These are phyloP conservation scores for Mycogone perniciosa DNA, from an alignment of 2,329 filamentous ascomycete genomes.

Conservation along the genomic window DNA sequence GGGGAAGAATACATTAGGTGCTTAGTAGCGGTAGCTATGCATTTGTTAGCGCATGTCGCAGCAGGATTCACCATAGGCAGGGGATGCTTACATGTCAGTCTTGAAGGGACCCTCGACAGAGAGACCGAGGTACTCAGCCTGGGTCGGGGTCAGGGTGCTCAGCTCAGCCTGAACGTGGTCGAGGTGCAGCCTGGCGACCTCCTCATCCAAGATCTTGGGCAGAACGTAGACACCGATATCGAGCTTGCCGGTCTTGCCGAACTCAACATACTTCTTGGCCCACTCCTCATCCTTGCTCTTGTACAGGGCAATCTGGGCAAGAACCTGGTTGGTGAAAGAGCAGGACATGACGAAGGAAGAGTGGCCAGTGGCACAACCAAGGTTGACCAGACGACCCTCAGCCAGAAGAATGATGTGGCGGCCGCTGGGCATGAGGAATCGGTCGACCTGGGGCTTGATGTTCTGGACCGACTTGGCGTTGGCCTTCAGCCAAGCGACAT, in stretches of 20 bases:
- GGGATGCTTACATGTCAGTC: slow-evolving; percentile 69
- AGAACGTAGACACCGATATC: slow-evolving; percentile 85
- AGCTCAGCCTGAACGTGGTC: slow-evolving; percentile 93
- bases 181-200: slow-evolving; percentile 91
- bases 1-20: slow-evolving; percentile 27
- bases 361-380: slow-evolving; percentile 98
- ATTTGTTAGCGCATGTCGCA: slow-evolving; percentile 13
- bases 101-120: slow-evolving; percentile 88
- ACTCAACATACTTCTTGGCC: slow-evolving; percentile 91
- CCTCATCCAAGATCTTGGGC: slow-evolving; percentile 98
- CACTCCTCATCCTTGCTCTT: slow-evolving; percentile 86
- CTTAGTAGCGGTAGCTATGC: slow-evolving; percentile 41
- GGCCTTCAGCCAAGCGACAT: slow-evolving; percentile 98
- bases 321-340: slow-evolving; percentile 99
- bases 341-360: slow-evolving; percentile 99
- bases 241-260: slow-evolving; percentile 86
- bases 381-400: slow-evolving; percentile 97
- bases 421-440: slow-evolving; percentile 89
- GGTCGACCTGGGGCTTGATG: slow-evolving; percentile 99
- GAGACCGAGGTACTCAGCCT: slow-evolving; percentile 93
- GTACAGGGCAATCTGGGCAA: slow-evolving; percentile 97
- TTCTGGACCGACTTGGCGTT: slow-evolving; percentile 90
- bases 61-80: neutral
- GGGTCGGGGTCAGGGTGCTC: slow-evolving; percentile 72
- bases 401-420: slow-evolving; percentile 97